Evolutionary conservation across 768 basidiomycete species (phyloP).

Genomic region (Leccinum sublutescens): DNA sequence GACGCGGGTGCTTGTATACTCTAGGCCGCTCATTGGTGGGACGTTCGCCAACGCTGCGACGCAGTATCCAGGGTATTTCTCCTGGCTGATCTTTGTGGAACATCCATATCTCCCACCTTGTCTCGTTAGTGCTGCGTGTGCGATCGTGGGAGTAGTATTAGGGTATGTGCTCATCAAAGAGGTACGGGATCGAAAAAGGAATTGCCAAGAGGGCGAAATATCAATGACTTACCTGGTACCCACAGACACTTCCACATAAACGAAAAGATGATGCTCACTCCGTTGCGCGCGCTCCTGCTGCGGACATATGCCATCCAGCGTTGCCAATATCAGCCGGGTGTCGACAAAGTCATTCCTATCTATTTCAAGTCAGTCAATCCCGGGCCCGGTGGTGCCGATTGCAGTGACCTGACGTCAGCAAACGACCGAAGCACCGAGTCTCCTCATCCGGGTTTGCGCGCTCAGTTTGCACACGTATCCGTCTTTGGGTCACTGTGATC

Average conservation of each 20-base stretch:
- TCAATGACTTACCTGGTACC: not conserved
- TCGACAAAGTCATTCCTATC: no score
- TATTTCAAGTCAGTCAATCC: no score
- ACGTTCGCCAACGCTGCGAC: constrained; percentile 19
- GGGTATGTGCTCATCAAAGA: constrained; percentile 22
- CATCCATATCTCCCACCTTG: constrained; percentile 22
- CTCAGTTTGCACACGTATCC: not conserved
- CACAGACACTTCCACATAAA: constrained; percentile 21
- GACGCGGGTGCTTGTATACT: not conserved
- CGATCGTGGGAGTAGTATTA: constrained; percentile 7
- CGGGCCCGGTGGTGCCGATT: no score
- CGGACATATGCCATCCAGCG: no score
- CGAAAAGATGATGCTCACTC: not conserved
- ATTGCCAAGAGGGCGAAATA: no score
- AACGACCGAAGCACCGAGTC: not conserved
- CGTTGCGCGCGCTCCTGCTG: not conserved
- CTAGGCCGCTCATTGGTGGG: constrained; percentile 24
- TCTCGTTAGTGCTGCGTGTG: constrained; percentile 8
- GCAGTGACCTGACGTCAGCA: not conserved
- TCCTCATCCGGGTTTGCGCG: not conserved
- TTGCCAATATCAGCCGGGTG: no score
- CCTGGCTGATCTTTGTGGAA: constrained; percentile 7
- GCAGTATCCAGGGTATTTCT: constrained; percentile 8
- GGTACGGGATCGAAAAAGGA: constrained; percentile 4
- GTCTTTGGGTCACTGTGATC: not conserved